Evolutionary conservation across 225 moss, liverwort and hornwort species (phyloP), one percentile per base, ranked within the genome.

Genomic region (Marchantia paleacea): DNA sequence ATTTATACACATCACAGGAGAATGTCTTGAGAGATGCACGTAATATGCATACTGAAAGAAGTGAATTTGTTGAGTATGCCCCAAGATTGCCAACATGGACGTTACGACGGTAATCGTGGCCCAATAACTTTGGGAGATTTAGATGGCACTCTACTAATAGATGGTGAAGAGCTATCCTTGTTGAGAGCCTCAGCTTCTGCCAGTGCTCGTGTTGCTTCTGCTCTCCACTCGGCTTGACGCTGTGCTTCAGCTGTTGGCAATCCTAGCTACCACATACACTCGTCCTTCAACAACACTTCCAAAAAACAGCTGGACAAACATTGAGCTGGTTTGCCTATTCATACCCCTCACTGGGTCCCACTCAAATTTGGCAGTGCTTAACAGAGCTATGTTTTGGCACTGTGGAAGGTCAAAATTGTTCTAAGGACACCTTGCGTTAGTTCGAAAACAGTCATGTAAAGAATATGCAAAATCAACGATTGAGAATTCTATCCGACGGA

Each of bases 211-310:
- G 94, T 92, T 80, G 94, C 94, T 91, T 94, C 94, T 70, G 94
- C 94, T 90, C 94, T 92, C 94, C 94, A 94, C 77, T 94, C 94
- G 39, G 94, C 94, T 85, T 94, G 94, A 76, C 92, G 92, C 82
- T 94, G 94, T 88, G 94, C 94, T 94, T 94, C 94, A 78, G 94
- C 94, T 82, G 92, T 90, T 85, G 94, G 94, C 90, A 94, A 91
- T 80, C 94, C 94, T 89, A 94, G 87, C 93, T 92, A 91, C 89
- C 91, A 94, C 89, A 87, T 82, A 89, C 89, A 87, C 91, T 88
- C 87, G 89, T 85, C 73, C 86, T 78, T 86, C 83, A 83, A 78
- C 77, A 80, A 67, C 57, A 51, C 51, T 57, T 53, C 52, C 52
- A 58, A 48, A 18, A 30, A 28, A 30, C 4, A 69, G 31, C 50